Base-by-base conservation (phyloP, 768 basidiomycete genomes). In the Suillus hirtellus region DNA sequence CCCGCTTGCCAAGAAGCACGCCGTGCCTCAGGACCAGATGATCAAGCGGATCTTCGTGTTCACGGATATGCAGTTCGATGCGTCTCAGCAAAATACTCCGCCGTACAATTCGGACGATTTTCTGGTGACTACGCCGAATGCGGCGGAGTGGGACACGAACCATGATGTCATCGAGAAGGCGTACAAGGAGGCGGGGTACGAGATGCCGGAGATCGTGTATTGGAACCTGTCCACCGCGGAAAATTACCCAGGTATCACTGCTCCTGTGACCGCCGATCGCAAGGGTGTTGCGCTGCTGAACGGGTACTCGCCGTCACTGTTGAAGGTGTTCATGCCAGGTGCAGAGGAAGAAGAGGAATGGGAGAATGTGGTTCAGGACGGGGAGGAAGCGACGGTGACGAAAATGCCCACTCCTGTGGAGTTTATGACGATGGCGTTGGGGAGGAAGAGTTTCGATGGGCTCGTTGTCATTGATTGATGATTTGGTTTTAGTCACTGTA, bases 21-120 rank as follows among this genome's bases (percentile, higher is more conserved):
- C 84, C 0, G 75, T 93, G n/a, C 77, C 78, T 59, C 82, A 79
- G 62, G 88, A 88, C 59, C 84, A 90, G 54, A 90, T 92, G 89
- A 82, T 92, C 76, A 86, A 89, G 76, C 82, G 87, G 5, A 75
- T 92, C 0, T 91, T 92, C 70, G 80, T 92, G 49, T 92, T 93
- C 71, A 84, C 85, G 3, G 89, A 92, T 70, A 91, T 92, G 90
- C 89, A 90, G 74, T 92, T 92, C 66, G 87, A 91, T 69, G 17
- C 11, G 1, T 66, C 68, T 5, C 44, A 21, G 3, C 1, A 2
- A 4, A 21, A 27, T 4, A 27, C 27, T 27, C 3, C 27, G 3
- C 31, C 1, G 1, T 3, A 24, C 47, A 6, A 7, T 4, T n/a
- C 9, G 9, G 19, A 31, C 31, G 0, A 31, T 3, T 31, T 10